Conservation (phyloP, 257 asterid species). For the Paraleonurus japonicus region DNA sequence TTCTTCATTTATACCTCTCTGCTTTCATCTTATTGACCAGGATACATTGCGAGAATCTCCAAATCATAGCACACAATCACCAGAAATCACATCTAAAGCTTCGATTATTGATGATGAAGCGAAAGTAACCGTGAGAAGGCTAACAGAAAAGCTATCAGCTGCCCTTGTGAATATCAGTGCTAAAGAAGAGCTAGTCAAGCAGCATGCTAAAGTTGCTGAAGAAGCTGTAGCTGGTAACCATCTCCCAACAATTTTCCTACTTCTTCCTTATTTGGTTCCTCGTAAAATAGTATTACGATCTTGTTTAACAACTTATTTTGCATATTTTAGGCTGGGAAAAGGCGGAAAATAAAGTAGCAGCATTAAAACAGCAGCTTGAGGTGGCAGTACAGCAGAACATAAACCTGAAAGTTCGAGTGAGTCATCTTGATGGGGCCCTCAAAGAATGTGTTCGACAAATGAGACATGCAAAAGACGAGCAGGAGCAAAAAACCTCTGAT, state of each 20-base stretch:
- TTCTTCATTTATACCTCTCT: not conserved
- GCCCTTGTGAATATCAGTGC: too few relatives aligned
- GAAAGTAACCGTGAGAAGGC: conserved; percentile 45
- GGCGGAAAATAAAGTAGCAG: conserved; percentile 69
- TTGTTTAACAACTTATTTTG: conserved; percentile 5
- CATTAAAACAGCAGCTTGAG: conserved; percentile 66
- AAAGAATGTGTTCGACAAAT: too few relatives aligned
- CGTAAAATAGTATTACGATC: not conserved
- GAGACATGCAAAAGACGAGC: conserved; percentile 66
- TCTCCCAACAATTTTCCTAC: not conserved
- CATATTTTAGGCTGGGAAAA: conserved; percentile 78
- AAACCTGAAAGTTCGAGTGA: too few relatives aligned
- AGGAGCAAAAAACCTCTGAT: conserved; percentile 42
- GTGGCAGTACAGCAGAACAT: too few relatives aligned
- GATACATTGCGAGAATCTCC: conserved; percentile 54
- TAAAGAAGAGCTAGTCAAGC: too few relatives aligned
- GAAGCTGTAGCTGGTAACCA: conserved; percentile 82
- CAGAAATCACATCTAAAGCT: conserved; percentile 53
- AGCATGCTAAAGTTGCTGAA: conserved; percentile 83
- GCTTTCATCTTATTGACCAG: conserved; percentile 28
- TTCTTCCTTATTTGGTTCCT: not conserved
- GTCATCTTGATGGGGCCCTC: too few relatives aligned
- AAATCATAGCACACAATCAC: conserved; percentile 43
- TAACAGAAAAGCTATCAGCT: conserved; percentile 64
- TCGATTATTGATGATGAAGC: conserved; percentile 41